Base-by-base conservation (phyloP, 371 early-diverging fungal species). In the Zopfochytrium polystomum region DNA sequence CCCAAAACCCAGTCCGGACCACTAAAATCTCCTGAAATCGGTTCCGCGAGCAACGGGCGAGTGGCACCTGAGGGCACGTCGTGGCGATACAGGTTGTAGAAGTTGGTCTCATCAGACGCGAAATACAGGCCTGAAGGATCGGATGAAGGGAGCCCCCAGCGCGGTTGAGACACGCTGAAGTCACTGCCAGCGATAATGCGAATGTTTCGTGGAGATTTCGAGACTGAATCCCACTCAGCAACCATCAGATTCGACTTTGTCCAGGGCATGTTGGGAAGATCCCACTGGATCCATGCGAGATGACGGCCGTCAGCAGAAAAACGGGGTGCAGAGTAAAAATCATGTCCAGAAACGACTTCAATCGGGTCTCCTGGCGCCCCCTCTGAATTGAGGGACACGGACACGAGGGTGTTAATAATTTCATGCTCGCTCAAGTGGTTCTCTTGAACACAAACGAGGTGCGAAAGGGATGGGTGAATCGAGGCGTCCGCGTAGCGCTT, bases 261-360 rank as follows among this genome's bases (percentile, higher is more conserved):
- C 90, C 90, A 90, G 32, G 84, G 86, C 90, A 90, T 90, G 63
- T 83, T 82, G 2, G 87, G 87, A 38, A 88, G 87, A 47, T 77
- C 65, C 89, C 89, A 90, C 7, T 83, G 72, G 33, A 82, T 72
- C 68, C 80, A 90, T 2, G 81, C 81, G 47, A 89, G 55, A n/a
- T 71, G 61, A 18, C 55, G 58, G 34, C 73, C 60, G 20, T 23
- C 65, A 23, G 70, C 69, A 54, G 76, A 73, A 66, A 82, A 71
- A 32, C 87, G 71, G 47, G 89, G 83, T 30, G 71, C 44, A 0
- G 84, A 58, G 58, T 87, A 88, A 68, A 90, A 90, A 54, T 88
- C 89, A 3, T 74, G 56, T 1, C 83, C 85, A 29, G 85, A 63
- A 22, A 82, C 75, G 27, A 82, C 71, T 2, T 75, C 78, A 27